phyloP scores from a whole-genome alignment of 805 yeast species.

The Saccharomycopsis olivae region DNA sequence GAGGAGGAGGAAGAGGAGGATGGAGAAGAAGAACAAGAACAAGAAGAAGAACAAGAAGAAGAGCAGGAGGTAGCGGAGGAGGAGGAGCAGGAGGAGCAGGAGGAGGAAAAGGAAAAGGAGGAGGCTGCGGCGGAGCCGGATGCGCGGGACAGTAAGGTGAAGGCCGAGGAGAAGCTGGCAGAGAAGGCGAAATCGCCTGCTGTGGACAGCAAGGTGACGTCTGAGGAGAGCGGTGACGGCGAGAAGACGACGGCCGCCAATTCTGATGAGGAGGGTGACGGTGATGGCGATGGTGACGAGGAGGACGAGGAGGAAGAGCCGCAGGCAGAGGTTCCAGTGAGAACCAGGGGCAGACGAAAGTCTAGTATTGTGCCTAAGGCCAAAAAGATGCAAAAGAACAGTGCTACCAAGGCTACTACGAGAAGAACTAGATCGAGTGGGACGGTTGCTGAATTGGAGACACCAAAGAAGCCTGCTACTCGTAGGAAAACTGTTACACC shows the following conservation, averaged over 20 bases:
- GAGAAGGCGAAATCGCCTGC: neutral
- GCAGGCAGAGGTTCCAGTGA: neutral
- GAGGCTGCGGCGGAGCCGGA: too few relatives aligned
- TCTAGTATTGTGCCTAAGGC: neutral
- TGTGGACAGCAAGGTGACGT: slow-evolving; percentile 1
- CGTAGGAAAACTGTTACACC: too few relatives aligned
- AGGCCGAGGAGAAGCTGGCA: too few relatives aligned
- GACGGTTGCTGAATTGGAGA: neutral
- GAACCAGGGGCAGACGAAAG: slow-evolving; percentile 2
- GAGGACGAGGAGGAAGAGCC: slow-evolving; percentile 3
- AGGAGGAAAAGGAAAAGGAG: neutral
- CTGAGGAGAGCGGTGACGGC: slow-evolving; percentile 1
- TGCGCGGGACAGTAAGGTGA: too few relatives aligned
- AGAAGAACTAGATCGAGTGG: slow-evolving; percentile 2
- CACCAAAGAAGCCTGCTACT: too few relatives aligned
- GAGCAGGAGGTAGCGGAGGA: slow-evolving; percentile 1
- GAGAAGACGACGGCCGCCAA: slow-evolving; percentile 1
- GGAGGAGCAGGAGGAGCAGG: slow-evolving; percentile 1
- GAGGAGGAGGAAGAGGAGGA: slow-evolving; percentile 4
- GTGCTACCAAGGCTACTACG: neutral
- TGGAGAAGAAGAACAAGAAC: slow-evolving; percentile 2
- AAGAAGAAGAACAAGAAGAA: slow-evolving; percentile 1
- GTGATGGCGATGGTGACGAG: slow-evolving; percentile 1
- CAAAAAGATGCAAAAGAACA: neutral
- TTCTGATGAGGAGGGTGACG: neutral